Percentiles rank a stretch among this genome's conserved stretches.
phyloP scores from a whole-genome alignment of 179 eudicot genomes.

The Pouteria campechiana region DNA sequence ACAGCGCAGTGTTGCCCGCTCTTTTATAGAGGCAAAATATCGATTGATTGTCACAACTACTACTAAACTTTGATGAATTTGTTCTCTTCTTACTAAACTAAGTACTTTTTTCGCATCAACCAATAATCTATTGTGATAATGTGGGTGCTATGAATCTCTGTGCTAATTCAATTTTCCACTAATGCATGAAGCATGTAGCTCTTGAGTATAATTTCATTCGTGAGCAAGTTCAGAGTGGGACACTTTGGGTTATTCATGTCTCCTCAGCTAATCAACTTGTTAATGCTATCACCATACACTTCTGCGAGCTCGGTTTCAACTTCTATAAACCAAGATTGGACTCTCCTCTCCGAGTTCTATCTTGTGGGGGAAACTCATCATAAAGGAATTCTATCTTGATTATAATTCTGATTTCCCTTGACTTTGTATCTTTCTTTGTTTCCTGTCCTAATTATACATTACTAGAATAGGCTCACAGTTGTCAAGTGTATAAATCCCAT shows the following conservation, averaged over 20 bases:
- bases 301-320: background rate
- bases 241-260: background rate
- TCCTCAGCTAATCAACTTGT: background rate
- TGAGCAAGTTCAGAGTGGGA: background rate
- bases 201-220: background rate
- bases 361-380: too few species aligned
- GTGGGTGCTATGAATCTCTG: background rate
- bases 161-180: background rate
- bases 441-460: too few species aligned
- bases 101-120: background rate
- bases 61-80: background rate
- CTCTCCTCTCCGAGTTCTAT: too few species aligned
- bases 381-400: too few species aligned
- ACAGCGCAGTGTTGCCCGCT: background rate
- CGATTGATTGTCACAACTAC: background rate
- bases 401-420: too few species aligned
- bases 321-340: too few species aligned
- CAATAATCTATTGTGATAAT: background rate
- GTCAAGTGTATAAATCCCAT: too few species aligned
- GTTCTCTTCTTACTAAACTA: background rate
- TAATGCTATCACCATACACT: background rate
- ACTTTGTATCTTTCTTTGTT: too few species aligned
- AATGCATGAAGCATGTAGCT: background rate
- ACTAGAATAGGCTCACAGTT: too few species aligned
- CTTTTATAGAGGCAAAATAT: background rate